Conservation (phyloP, 1,139 yeast species). For the Yamadazyma jaroonii region DNA sequence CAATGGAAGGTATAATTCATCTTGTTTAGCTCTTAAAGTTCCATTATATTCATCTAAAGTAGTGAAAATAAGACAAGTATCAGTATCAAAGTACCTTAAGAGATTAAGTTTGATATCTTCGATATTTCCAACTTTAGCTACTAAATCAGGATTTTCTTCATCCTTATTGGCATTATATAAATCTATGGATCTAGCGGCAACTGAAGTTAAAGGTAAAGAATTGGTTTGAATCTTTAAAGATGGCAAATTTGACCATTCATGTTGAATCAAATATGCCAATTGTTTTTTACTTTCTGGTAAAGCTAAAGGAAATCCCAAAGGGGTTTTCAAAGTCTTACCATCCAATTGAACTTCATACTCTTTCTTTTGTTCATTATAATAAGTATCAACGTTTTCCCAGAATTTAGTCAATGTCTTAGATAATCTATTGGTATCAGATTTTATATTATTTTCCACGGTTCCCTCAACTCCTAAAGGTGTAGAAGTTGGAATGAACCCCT, state of each 20-base stretch:
- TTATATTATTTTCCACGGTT: constrained; percentile 50
- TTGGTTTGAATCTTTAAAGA: constrained; percentile 73
- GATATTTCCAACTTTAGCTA: constrained; percentile 59
- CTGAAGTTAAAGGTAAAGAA: constrained; percentile 80
- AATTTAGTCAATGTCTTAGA: constrained; percentile 72
- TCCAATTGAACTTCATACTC: constrained; percentile 63
- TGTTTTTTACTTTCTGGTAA: constrained; percentile 60
- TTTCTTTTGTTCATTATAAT: constrained; percentile 23
- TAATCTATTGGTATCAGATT: constrained; percentile 66
- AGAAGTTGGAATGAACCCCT: constrained; percentile 4
- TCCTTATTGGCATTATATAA: constrained; percentile 32
- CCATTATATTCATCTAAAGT: constrained; percentile 87
- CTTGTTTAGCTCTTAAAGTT: constrained; percentile 69
- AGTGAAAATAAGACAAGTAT: constrained; percentile 82
- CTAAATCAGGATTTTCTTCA: constrained; percentile 41
- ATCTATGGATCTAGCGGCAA: constrained; percentile 85
- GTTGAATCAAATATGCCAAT: constrained; percentile 72
- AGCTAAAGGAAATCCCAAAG: constrained; percentile 68
- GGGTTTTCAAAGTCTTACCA: constrained; percentile 76
- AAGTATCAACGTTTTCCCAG: constrained; percentile 76
- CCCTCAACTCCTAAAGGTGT: constrained; percentile 34
- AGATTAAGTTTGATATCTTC: constrained; percentile 54
- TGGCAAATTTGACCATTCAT: constrained; percentile 85
- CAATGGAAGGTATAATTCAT: constrained; percentile 71
- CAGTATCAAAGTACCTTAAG: constrained; percentile 87